Evolutionary conservation across 768 basidiomycete genomes (phyloP).

Genomic region (Lactarius hatsudake): DNA sequence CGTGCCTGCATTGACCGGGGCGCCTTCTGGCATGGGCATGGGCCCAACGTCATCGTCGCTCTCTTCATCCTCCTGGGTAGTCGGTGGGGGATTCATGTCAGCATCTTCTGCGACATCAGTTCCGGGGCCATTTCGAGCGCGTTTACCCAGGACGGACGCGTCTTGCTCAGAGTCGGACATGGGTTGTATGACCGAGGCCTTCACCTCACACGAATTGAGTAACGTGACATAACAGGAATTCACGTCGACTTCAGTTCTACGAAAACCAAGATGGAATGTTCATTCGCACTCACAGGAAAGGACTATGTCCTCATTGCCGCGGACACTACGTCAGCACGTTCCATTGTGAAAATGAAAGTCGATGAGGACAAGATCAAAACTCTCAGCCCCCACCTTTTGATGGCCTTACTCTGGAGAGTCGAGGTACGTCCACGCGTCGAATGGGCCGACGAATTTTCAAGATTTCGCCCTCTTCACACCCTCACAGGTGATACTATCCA

Average conservation of each 20-base stretch:
- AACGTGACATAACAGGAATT: not conserved
- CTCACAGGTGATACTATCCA: constrained; percentile 87
- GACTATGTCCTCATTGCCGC: constrained; percentile 91
- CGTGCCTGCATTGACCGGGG: constrained; percentile 35
- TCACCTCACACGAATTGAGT: not conserved
- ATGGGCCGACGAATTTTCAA: not conserved
- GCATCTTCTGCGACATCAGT: constrained; percentile 30
- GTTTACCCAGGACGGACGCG: constrained; percentile 61
- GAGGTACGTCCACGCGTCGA: constrained; percentile 47
- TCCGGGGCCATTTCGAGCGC: constrained; percentile 42
- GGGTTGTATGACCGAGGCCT: not conserved
- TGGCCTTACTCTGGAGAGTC: constrained; percentile 96
- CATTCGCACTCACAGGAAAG: constrained; percentile 88
- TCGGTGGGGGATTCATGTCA: constrained; percentile 30
- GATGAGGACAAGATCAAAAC: constrained; percentile 97
- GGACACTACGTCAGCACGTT: constrained; percentile 84
- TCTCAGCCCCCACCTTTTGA: constrained; percentile 85
- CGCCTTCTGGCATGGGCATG: constrained; percentile 73
- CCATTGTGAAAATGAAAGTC: constrained; percentile 95
- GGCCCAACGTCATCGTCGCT: constrained; percentile 84
- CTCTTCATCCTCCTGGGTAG: constrained; percentile 48
- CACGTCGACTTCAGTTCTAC: constrained; percentile 1
- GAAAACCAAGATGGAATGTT: constrained; percentile 70
- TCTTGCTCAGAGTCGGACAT: constrained; percentile 45
- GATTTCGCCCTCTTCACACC: not conserved